These are phyloP conservation scores for Chondrostereum purpureum DNA, from an alignment of 1,284 basidiomycete genomes.

Conservation along the genomic window DNA sequence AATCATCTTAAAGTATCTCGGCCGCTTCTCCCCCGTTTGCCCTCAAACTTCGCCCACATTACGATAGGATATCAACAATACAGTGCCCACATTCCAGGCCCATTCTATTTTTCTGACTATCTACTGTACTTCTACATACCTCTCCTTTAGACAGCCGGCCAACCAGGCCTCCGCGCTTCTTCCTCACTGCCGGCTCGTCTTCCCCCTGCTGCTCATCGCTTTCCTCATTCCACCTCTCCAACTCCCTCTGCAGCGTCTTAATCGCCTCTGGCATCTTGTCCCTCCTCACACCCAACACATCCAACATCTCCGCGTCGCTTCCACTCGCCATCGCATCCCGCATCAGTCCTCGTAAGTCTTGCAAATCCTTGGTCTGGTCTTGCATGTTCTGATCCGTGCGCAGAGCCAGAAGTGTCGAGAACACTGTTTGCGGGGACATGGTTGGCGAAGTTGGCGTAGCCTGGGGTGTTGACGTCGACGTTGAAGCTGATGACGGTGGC, in stretches of 20 bases:
- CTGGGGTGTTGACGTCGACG: neutral
- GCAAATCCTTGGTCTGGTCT: conserved; percentile 49
- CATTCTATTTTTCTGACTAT: too few relatives aligned
- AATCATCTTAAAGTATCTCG: too few relatives aligned
- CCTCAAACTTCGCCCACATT: too few relatives aligned
- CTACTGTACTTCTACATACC: too few relatives aligned
- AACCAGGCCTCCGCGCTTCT: too few relatives aligned
- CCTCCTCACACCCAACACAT: conserved; percentile 30
- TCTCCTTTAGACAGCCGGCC: too few relatives aligned
- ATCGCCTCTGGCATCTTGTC: conserved; percentile 75
- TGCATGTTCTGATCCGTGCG: conserved; percentile 42
- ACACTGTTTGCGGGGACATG: neutral
- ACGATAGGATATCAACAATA: too few relatives aligned
- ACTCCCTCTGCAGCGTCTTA: conserved; percentile 66
- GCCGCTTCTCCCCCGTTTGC: too few relatives aligned
- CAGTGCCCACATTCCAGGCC: too few relatives aligned
- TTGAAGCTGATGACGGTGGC: neutral
- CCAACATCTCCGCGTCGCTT: conserved; percentile 58
- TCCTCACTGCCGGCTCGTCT: too few relatives aligned
- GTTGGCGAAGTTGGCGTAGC: neutral
- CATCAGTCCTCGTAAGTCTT: conserved; percentile 54
- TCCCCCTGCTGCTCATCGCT: neutral
- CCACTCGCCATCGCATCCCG: conserved; percentile 47
- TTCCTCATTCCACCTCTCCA: conserved; percentile 31
- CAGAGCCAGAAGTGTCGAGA: neutral